Conservation (phyloP, 2,329 filamentous ascomycete genomes). For the Colletotrichum aenigma region DNA sequence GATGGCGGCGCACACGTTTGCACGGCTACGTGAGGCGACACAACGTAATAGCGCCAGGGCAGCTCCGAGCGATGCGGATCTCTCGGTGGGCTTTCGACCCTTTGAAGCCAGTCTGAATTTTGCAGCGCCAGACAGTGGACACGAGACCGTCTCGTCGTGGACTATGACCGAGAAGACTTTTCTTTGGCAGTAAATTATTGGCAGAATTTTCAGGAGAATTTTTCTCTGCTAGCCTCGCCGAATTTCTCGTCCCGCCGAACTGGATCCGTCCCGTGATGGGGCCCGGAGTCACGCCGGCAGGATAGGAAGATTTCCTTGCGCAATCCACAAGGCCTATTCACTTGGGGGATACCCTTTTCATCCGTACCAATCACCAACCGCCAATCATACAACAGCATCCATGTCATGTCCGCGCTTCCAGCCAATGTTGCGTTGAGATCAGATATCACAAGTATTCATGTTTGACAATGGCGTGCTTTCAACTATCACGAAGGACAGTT, state of each 20-base stretch:
- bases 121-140: neutral
- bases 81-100: neutral
- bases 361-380: neutral
- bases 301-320: neutral
- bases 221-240: neutral
- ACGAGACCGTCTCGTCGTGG: neutral
- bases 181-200: neutral
- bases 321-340: neutral
- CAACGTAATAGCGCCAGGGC: constrained; percentile 9
- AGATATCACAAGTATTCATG: neutral
- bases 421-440: neutral
- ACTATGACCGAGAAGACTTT: neutral
- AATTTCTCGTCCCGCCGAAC: neutral
- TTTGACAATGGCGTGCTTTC: neutral
- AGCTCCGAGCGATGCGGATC: constrained; percentile 11
- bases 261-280: neutral
- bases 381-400: neutral
- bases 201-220: neutral
- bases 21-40: neutral
- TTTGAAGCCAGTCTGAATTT: neutral
- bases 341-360: neutral
- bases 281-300: neutral
- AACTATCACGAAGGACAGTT: neutral
- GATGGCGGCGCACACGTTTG: neutral
- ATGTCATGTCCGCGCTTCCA: neutral